Evolutionary conservation across 352 stramenopile genomes (phyloP).

Genomic region (Phytophthora pisi): DNA sequence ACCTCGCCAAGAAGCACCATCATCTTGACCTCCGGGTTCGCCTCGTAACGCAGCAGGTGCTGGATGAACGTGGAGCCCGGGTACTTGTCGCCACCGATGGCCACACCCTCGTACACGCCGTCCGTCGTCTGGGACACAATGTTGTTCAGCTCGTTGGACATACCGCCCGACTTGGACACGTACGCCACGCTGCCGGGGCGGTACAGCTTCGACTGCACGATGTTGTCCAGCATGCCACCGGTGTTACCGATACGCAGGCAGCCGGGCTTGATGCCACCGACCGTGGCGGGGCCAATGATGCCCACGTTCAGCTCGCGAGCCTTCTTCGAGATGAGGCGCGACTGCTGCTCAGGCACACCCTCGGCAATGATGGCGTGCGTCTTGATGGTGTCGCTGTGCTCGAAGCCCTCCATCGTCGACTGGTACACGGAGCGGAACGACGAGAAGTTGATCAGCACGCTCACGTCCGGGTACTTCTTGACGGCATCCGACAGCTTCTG

Average conservation of each 20-base stretch:
- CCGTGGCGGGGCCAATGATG: conserved; percentile 96
- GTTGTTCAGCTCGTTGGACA: conserved; percentile 99
- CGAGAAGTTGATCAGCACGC: conserved; percentile 96
- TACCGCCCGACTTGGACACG: conserved; percentile 96
- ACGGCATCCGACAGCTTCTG: conserved; percentile 92
- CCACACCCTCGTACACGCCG: conserved; percentile 96
- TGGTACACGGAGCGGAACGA: conserved; percentile 97
- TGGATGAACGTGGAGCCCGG: conserved; percentile 97
- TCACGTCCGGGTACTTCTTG: conserved; percentile 93
- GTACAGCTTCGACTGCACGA: conserved; percentile 97
- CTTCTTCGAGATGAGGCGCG: conserved; percentile 94
- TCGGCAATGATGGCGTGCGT: conserved; percentile 98
- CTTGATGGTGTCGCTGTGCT: conserved; percentile 93
- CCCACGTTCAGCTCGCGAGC: conserved; percentile 91
- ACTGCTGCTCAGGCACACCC: conserved; percentile 96
- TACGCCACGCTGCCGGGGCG: conserved; percentile 95
- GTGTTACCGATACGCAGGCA: conserved; percentile 98
- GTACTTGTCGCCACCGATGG: conserved; percentile 96
- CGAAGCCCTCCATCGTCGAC: conserved; percentile 95
- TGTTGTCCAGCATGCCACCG: conserved; percentile 98
- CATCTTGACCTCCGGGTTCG: conserved; percentile 96
- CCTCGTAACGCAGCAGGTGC: conserved; percentile 96
- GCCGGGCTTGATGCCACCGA: conserved; percentile 97
- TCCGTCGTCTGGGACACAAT: conserved; percentile 96
- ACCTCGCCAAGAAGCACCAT: conserved; percentile 97